phyloP scores from a whole-genome alignment of 2,329 filamentous ascomycete genomes.

The Venturia aucupariae region DNA sequence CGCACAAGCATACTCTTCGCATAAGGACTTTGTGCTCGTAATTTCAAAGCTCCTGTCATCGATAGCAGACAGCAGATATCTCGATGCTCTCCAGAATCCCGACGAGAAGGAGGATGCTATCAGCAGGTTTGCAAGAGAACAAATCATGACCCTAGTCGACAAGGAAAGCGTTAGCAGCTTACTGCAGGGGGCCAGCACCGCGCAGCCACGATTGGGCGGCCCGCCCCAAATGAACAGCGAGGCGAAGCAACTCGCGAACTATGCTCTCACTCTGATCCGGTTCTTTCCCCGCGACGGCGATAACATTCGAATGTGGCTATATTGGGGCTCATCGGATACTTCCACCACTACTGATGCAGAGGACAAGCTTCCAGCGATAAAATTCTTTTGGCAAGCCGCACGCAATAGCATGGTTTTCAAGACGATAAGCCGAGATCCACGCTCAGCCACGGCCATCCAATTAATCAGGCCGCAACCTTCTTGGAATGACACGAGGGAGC shows the following conservation, averaged over 20 bases:
- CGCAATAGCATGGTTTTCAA: conserved; percentile 48
- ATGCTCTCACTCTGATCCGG: conserved; percentile 73
- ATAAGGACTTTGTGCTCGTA: conserved; percentile 46
- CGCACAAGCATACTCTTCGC: conserved; percentile 33
- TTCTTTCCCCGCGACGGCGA: conserved; percentile 76
- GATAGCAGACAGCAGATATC: conserved; percentile 46
- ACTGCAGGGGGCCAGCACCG: conserved; percentile 31
- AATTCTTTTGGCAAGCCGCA: conserved; percentile 74
- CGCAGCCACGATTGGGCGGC: not conserved
- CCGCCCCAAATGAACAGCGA: conserved; percentile 36
- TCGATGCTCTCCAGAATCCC: conserved; percentile 34
- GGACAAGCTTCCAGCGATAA: conserved; percentile 53
- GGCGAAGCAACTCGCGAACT: conserved; percentile 70
- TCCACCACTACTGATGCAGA: conserved; percentile 17
- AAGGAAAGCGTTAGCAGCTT: conserved; percentile 62
- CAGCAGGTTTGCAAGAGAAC: conserved; percentile 47
- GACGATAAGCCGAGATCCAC: conserved; percentile 47
- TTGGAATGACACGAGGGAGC: not conserved
- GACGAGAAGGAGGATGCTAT: conserved; percentile 29
- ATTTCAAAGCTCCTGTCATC: conserved; percentile 48
- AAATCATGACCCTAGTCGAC: conserved; percentile 64
- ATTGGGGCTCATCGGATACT: conserved; percentile 58
- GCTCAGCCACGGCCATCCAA: conserved; percentile 47
- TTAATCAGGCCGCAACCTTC: conserved; percentile 39
- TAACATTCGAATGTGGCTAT: conserved; percentile 91